Evolutionary conservation across 2,329 filamentous ascomycete genomes (phyloP).

Genomic region (Cordyceps fumosorosea): DNA sequence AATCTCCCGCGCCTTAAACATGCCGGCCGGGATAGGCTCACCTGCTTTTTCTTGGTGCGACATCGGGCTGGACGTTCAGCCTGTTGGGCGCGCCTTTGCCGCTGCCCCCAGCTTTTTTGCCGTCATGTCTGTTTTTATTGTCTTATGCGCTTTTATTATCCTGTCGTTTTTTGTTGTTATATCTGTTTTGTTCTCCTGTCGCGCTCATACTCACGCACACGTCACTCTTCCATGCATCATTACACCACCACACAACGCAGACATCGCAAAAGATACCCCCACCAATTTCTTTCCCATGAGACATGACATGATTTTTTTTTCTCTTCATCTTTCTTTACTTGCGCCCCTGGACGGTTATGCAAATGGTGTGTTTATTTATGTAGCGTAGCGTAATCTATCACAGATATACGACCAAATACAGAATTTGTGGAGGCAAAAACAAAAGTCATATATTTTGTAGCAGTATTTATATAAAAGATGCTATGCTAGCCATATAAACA

Average conservation of each 20-base stretch:
- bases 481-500: no score
- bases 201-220: background rate
- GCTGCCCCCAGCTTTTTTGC: background rate
- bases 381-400: background rate
- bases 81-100: background rate
- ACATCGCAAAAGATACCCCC: conserved; percentile 3
- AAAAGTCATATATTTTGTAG: no score
- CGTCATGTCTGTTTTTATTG: background rate
- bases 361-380: background rate
- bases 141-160: no score
- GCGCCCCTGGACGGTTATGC: no score
- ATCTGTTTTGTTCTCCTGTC: background rate
- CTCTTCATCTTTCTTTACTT: background rate
- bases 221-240: background rate
- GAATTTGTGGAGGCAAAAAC: background rate
- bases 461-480: no score
- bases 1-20: background rate
- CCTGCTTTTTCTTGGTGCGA: background rate
- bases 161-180: no score
- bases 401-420: background rate
- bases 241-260: background rate
- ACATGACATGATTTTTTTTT: conserved; percentile 4
- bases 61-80: background rate
- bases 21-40: background rate
- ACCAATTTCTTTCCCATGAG: conserved; percentile 4